phyloP scores from a whole-genome alignment of 2,329 filamentous ascomycete species.

The Stachybotrys chlorohalonatus region DNA sequence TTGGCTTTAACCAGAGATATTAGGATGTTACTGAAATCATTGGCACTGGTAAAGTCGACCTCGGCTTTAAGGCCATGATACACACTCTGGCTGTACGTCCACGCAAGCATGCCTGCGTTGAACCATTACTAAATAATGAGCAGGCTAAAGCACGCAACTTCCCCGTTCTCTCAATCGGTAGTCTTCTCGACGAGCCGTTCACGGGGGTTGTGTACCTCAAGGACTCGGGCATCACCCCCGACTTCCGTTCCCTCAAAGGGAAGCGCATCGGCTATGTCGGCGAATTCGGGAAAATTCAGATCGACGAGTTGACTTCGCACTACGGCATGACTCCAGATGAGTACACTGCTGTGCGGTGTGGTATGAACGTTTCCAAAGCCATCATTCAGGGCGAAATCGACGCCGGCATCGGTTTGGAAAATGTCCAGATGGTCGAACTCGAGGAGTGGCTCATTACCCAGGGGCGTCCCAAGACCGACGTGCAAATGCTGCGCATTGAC shows the following conservation, averaged over 20 bases:
- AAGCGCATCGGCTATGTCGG: slow-evolving; percentile 74
- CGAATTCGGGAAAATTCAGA: slow-evolving; percentile 77
- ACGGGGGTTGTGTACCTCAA: slow-evolving; percentile 73
- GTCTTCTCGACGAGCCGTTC: slow-evolving; percentile 71
- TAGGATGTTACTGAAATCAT: slow-evolving; percentile 77
- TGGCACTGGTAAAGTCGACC: slow-evolving; percentile 64
- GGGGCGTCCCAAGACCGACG: slow-evolving; percentile 54
- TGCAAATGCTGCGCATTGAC: slow-evolving; percentile 75
- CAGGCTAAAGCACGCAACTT: slow-evolving; percentile 68
- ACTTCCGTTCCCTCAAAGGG: slow-evolving; percentile 66
- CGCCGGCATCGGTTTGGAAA: slow-evolving; percentile 68
- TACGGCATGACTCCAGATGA: slow-evolving; percentile 65
- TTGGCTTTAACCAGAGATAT: not conserved
- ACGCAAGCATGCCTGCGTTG: not conserved
- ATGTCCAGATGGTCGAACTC: slow-evolving; percentile 76
- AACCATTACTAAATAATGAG: slow-evolving; percentile 1
- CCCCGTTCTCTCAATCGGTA: slow-evolving; percentile 63
- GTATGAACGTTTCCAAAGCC: slow-evolving; percentile 73
- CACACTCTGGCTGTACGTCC: slow-evolving; percentile 61
- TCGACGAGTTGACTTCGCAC: slow-evolving; percentile 70
- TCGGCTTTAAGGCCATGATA: slow-evolving; percentile 80
- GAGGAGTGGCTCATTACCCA: slow-evolving; percentile 64
- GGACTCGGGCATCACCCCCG: slow-evolving; percentile 61
- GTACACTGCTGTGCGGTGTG: slow-evolving; percentile 69
- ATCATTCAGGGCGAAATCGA: slow-evolving; percentile 66